Conservation (phyloP, 148 eudicot species). For the Rhododendron williamsianum region DNA sequence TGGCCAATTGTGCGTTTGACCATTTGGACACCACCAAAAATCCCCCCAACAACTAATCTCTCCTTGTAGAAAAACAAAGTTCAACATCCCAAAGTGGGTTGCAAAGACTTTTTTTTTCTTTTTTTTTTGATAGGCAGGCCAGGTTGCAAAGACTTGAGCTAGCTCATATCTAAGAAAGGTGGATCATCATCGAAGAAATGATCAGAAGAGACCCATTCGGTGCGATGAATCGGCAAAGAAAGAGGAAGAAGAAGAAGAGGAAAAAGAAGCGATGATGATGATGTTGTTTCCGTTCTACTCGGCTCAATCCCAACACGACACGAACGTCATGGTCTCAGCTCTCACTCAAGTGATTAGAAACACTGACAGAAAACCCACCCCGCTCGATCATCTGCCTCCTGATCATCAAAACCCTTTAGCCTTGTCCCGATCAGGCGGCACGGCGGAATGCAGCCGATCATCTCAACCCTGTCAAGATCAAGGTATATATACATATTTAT, state of each 20-base stretch:
- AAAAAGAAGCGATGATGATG: not conserved
- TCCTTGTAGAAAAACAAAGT: not conserved
- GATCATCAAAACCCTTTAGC: not conserved
- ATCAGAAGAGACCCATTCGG: constrained; percentile 41
- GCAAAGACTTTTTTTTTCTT: not conserved
- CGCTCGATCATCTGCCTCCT: not conserved
- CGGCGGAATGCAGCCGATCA: not conserved
- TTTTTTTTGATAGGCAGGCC: not conserved
- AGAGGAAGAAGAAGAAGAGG: constrained; percentile 14
- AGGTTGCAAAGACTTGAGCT: not conserved
- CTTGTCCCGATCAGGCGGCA: not conserved
- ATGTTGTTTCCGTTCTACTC: constrained; percentile 35
- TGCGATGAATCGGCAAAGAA: constrained; percentile 14
- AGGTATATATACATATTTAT: constrained; percentile 9
- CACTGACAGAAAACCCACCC: not conserved
- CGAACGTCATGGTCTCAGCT: constrained; percentile 54
- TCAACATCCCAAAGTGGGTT: not conserved
- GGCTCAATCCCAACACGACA: constrained; percentile 52
- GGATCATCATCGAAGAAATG: constrained; percentile 12
- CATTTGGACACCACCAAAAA: not conserved
- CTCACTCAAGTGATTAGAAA: constrained; percentile 52
- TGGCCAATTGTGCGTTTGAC: not conserved
- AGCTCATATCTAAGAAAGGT: not conserved
- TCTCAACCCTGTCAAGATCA: constrained; percentile 15
- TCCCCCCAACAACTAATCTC: not conserved